Percentiles rank a stretch among this genome's conserved stretches.
Conservation (phyloP, 257 asterid species). For the Ocimum tenuiflorum region DNA sequence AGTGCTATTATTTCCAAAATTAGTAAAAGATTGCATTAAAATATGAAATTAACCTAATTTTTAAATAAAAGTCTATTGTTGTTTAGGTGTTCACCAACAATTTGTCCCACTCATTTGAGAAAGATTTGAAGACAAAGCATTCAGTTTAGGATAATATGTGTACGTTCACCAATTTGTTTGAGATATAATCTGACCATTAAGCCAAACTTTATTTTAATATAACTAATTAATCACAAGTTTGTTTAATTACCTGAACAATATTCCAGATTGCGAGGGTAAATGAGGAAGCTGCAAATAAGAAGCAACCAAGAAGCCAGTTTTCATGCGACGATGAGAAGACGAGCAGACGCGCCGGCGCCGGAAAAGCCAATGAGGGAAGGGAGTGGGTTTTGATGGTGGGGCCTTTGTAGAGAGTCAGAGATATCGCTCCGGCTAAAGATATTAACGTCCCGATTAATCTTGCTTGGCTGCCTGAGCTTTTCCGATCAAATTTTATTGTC, state of each 20-base stretch:
- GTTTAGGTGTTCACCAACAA: too few species aligned
- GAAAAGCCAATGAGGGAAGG: slow-evolving; percentile 25
- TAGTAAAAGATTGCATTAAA: too few species aligned
- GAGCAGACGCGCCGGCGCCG: slow-evolving; percentile 27
- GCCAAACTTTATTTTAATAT: too few species aligned
- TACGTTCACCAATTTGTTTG: too few species aligned
- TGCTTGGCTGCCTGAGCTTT: slow-evolving; percentile 40
- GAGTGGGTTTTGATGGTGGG: slow-evolving; percentile 41
- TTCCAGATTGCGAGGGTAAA: slow-evolving; percentile 55
- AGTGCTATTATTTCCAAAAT: too few species aligned
- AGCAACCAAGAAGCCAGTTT: slow-evolving; percentile 69
- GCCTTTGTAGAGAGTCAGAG: slow-evolving; percentile 50
- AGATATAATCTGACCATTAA: too few species aligned
- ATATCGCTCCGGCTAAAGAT: slow-evolving; percentile 49
- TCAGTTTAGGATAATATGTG: too few species aligned
- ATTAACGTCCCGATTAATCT: slow-evolving; percentile 52
- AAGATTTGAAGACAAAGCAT: too few species aligned
- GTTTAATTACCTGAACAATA: slow-evolving; percentile 46
- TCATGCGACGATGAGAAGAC: slow-evolving; percentile 54
- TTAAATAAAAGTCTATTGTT: too few species aligned
- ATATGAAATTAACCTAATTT: too few species aligned
- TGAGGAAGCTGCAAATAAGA: slow-evolving; percentile 57
- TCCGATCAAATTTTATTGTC: slow-evolving; percentile 42
- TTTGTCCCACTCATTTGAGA: too few species aligned
- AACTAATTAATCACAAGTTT: too few species aligned